A percentile compares a stretch with the other conserved stretches of the same genome.
These are phyloP conservation scores for Nicotiana paniculata DNA, from an alignment of 257 asterid genomes.

Conservation along the genomic window DNA sequence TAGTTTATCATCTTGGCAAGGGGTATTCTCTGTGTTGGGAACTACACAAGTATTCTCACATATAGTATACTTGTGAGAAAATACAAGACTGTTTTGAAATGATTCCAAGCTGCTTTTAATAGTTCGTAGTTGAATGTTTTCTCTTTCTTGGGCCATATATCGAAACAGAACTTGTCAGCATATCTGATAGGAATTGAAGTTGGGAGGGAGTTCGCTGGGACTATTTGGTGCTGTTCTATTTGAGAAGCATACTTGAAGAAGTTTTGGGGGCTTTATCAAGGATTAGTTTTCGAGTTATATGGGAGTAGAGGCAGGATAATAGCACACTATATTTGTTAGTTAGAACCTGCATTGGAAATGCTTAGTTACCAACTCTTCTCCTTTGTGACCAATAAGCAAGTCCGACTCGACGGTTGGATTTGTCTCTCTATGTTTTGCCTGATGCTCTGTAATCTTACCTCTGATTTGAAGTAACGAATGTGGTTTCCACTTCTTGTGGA, in stretches of 20 bases:
- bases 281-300: background rate
- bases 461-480: background rate
- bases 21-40: background rate
- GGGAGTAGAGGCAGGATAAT: background rate
- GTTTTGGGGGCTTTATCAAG: background rate
- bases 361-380: no score
- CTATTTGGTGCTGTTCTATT: background rate
- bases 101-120: background rate
- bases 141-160: background rate
- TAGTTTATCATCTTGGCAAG: background rate
- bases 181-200: background rate
- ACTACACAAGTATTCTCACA: background rate
- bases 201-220: background rate
- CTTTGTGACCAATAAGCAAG: no score
- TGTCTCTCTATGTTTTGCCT: no score
- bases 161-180: background rate
- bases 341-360: background rate
- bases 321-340: background rate
- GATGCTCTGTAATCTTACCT: background rate
- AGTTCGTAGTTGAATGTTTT: background rate
- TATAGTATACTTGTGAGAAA: background rate
- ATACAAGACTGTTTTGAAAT: background rate
- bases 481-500: no score
- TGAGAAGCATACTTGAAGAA: constrained; percentile 1
- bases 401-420: no score